Conservation (phyloP, 2,329 filamentous ascomycete species). For the Colletotrichum sp. region DNA sequence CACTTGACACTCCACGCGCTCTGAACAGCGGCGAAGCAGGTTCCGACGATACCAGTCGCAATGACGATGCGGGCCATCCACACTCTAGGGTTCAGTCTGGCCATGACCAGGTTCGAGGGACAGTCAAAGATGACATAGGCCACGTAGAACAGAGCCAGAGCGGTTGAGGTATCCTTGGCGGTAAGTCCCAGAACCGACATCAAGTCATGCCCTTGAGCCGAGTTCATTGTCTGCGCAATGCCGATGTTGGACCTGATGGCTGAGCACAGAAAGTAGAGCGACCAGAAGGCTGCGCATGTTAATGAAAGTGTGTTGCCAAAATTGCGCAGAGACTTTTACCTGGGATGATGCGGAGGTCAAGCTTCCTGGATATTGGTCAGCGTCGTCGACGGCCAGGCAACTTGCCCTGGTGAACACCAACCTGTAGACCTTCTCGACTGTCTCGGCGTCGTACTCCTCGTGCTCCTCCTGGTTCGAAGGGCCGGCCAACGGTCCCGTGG, state of each 20-base stretch:
- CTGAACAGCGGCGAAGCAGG: slow-evolving; percentile 82
- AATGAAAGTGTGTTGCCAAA: no score
- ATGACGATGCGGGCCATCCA: slow-evolving; percentile 95
- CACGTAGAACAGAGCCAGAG: slow-evolving; percentile 88
- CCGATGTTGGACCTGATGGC: slow-evolving; percentile 92
- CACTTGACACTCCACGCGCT: slow-evolving; percentile 85
- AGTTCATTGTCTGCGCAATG: slow-evolving; percentile 94
- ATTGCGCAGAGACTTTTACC: slow-evolving; percentile 34
- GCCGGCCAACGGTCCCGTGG: neutral
- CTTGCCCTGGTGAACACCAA: slow-evolving; percentile 21
- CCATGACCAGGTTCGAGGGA: slow-evolving; percentile 90
- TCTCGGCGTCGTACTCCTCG: slow-evolving; percentile 52
- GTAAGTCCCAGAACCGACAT: slow-evolving; percentile 71
- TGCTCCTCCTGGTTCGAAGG: slow-evolving; percentile 18
- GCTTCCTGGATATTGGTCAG: slow-evolving; percentile 41
- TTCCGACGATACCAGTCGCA: slow-evolving; percentile 82
- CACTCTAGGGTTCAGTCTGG: slow-evolving; percentile 78
- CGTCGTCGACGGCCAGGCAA: neutral
- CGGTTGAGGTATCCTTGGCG: slow-evolving; percentile 80
- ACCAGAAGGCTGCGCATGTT: slow-evolving; percentile 72
- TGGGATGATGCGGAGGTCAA: slow-evolving; percentile 65
- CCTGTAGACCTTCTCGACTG: slow-evolving; percentile 60
- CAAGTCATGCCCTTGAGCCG: slow-evolving; percentile 73
- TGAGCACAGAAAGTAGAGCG: slow-evolving; percentile 89
- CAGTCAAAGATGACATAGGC: slow-evolving; percentile 90